Evolutionary conservation across 768 basidiomycete species (phyloP), one percentile per base, ranked within the genome.

Genomic region (Tricholoma flavovirens): DNA sequence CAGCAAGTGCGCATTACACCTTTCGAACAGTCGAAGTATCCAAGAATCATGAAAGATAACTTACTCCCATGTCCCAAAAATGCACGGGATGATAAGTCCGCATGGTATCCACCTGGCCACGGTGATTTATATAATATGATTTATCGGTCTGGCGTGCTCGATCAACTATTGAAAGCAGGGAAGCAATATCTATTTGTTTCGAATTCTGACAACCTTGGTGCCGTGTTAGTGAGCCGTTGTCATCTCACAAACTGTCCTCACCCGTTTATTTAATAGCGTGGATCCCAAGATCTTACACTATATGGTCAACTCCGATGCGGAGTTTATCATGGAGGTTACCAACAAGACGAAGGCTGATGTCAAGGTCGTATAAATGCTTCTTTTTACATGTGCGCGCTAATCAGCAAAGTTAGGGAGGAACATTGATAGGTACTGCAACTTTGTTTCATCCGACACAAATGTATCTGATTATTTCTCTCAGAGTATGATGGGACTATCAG

Each of bases 71-170:
- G 80, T 65, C 85, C 89, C n/a, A 77, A 81, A 60, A 75, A 75
- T 51, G 81, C 81, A 33, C 74, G 77, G 46, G 84, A 84, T 61
- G 85, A 90, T 74, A 87, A 90, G 76, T 76, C 80, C 62, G 74
- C 82, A 64, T 94, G 93, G 90, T 94, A 93, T 75, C 89, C 93
- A 54, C 88, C 93, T 36, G 91, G 93, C 53, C 92, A 91, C 72
- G 87, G 87, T 67, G 89, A 93, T 68, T 70, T 93, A 68, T 93
- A 90, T 71, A 86, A 89, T 61, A 83, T 88, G 17, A 73, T 93
- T 53, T 68, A 78, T 65, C 88, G 88, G 67, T 86, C 84, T 15
- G 90, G 91, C 56, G 77, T 89, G 48, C 76, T 94, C 57, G 87
- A 90, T 66, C 81, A 85, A 70, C 78, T 93, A 35, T 72, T 93